Evolutionary conservation across 148 eudicot species (phyloP).

Genomic region (Cornus florida): DNA sequence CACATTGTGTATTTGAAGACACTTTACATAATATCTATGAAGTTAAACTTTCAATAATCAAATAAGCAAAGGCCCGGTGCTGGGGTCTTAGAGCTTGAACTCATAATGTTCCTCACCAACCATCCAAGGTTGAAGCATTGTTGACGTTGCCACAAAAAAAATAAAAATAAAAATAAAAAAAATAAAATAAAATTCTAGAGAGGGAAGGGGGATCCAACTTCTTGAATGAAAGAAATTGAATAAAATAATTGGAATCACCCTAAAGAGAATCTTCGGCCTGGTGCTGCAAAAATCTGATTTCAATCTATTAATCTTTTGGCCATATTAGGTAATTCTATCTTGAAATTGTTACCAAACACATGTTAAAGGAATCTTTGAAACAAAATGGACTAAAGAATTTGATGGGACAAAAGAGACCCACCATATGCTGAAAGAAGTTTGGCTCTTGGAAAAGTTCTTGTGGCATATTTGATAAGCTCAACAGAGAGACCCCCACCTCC

Average conservation of each 20-base stretch:
- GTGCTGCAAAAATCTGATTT: no score
- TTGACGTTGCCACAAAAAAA: no score
- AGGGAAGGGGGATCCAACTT: no score
- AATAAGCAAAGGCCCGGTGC: not conserved
- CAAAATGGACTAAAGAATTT: not conserved
- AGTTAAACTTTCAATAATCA: not conserved
- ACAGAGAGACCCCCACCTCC: slow-evolving; percentile 84
- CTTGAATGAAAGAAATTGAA: no score
- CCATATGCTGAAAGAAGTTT: slow-evolving; percentile 89
- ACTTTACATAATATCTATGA: not conserved
- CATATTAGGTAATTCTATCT: not conserved
- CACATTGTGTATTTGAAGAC: not conserved
- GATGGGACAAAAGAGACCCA: slow-evolving; percentile 18
- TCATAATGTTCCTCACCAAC: no score
- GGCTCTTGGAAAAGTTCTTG: slow-evolving; percentile 56
- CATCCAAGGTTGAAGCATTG: no score
- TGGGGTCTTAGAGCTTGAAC: not conserved
- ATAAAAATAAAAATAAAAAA: no score
- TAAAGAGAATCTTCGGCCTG: no score
- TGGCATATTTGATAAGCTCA: slow-evolving; percentile 53
- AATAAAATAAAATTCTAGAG: no score
- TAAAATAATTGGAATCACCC: no score
- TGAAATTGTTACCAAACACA: not conserved
- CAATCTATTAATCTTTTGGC: not conserved
- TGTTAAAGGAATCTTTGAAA: not conserved